Conservation (phyloP, 2,329 filamentous ascomycete genomes). For the Fusarium sterilihyphosum region DNA sequence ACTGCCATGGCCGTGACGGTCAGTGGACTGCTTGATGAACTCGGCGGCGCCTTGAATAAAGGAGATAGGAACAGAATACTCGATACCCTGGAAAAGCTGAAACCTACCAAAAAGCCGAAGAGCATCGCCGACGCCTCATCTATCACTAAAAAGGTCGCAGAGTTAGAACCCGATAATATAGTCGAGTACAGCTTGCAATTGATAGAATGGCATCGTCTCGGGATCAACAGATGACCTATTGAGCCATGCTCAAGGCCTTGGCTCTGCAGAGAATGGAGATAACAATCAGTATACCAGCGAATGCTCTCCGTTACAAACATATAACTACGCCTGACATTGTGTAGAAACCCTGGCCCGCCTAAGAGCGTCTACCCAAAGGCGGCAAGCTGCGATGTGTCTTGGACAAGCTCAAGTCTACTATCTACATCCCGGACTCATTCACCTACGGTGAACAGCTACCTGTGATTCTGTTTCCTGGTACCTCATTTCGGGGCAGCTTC, state of each 20-base stretch:
- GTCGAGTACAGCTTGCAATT: conserved; percentile 1
- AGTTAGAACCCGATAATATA: not conserved
- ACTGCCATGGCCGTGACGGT: not conserved
- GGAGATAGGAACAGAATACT: not conserved
- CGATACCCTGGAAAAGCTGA: not conserved
- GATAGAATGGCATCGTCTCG: not conserved
- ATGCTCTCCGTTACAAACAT: too few relatives aligned
- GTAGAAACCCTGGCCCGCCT: not conserved
- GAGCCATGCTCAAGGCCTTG: not conserved
- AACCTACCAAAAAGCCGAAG: not conserved
- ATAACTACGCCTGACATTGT: too few relatives aligned
- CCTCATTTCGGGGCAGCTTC: not conserved
- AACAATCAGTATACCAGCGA: not conserved
- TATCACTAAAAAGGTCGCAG: not conserved
- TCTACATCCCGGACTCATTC: not conserved
- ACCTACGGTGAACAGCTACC: conserved; percentile 1
- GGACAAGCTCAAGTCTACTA: not conserved
- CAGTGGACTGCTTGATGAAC: not conserved
- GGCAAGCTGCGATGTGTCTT: not conserved
- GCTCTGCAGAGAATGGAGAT: not conserved
- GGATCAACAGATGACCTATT: not conserved
- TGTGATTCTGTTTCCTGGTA: conserved; percentile 6
- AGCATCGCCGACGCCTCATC: not conserved
- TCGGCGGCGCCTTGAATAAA: not conserved
- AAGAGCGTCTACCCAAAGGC: conserved; percentile 8